Percentiles rank a stretch among this genome's conserved stretches.
Evolutionary conservation across 2,329 filamentous ascomycete species (phyloP).

Genomic region (Calonectria henricotiae): DNA sequence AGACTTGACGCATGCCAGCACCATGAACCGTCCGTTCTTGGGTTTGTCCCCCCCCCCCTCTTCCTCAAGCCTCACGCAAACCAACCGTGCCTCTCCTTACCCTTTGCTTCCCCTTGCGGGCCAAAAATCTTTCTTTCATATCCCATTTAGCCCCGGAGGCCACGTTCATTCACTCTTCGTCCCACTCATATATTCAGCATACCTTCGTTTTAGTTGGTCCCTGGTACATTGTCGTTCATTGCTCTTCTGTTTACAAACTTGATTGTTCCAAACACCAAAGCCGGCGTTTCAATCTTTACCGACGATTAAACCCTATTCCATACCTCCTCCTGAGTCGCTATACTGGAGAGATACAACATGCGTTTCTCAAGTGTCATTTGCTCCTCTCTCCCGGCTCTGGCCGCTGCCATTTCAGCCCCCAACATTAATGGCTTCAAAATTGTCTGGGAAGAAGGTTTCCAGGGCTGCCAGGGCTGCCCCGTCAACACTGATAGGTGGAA

Average conservation of each 20-base stretch:
- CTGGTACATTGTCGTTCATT: not conserved
- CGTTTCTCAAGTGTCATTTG: slow-evolving; percentile 47
- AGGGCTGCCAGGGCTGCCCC: slow-evolving; percentile 58
- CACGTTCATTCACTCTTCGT: slow-evolving; percentile 13
- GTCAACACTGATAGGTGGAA: slow-evolving; percentile 64
- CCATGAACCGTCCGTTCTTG: slow-evolving; percentile 13
- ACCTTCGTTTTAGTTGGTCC: not conserved
- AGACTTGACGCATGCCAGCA: slow-evolving; percentile 13
- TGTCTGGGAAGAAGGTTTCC: slow-evolving; percentile 66
- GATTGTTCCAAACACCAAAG: not conserved
- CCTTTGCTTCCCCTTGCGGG: slow-evolving; percentile 5
- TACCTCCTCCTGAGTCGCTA: not conserved
- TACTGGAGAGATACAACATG: slow-evolving; percentile 44
- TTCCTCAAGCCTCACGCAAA: not conserved
- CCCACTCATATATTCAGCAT: not conserved
- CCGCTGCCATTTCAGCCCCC: slow-evolving; percentile 59
- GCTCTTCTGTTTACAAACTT: not conserved
- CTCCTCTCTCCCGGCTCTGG: slow-evolving; percentile 48
- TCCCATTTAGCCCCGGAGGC: slow-evolving; percentile 31
- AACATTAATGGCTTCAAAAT: slow-evolving; percentile 60
- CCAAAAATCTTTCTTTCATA: slow-evolving; percentile 33
- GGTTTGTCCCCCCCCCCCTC: not conserved
- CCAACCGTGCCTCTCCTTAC: not conserved
- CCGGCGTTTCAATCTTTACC: not conserved
- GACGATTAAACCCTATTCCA: not conserved